Evolutionary conservation across 305 asterid genomes (phyloP).

Genomic region (Lippia alba): DNA sequence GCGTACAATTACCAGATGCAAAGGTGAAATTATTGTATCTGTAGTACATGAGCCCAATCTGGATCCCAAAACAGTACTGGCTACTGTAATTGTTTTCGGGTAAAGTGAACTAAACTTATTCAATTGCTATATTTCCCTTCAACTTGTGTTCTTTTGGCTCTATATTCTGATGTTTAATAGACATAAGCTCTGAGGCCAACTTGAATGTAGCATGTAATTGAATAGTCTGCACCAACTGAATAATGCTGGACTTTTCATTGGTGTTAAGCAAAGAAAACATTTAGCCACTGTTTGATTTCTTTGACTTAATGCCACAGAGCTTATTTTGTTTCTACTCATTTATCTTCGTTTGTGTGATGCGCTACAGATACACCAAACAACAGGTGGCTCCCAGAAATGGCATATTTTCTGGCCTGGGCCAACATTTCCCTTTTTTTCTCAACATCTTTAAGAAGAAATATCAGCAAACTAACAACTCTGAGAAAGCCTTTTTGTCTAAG

Average conservation of each 20-base stretch:
- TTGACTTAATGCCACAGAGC: slow-evolving; percentile 19
- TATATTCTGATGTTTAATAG: slow-evolving; percentile 18
- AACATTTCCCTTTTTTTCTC: slow-evolving; percentile 81
- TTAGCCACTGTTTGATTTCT: slow-evolving; percentile 13
- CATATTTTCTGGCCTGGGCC: slow-evolving; percentile 77
- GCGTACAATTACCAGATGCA: slow-evolving; percentile 61
- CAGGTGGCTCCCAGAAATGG: slow-evolving; percentile 62
- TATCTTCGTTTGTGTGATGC: slow-evolving; percentile 36
- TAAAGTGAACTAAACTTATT: slow-evolving; percentile 43
- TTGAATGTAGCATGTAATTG: slow-evolving; percentile 21
- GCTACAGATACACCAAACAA: slow-evolving; percentile 50
- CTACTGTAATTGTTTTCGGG: slow-evolving; percentile 84
- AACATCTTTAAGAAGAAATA: slow-evolving; percentile 73
- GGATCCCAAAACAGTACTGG: slow-evolving; percentile 62
- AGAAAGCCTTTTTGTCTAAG: slow-evolving; percentile 37
- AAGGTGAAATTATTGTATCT: slow-evolving; percentile 63
- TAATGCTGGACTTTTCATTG: slow-evolving; percentile 4
- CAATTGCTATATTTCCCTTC: slow-evolving; percentile 21
- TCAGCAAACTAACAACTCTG: slow-evolving; percentile 48
- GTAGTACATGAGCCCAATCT: slow-evolving; percentile 60
- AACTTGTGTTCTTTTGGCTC: slow-evolving; percentile 6
- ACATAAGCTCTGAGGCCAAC: slow-evolving; percentile 13
- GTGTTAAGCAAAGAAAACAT: slow-evolving; percentile 3
- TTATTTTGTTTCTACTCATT: slow-evolving; percentile 19
- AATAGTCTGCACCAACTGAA: slow-evolving; percentile 14